Evolutionary conservation across 306 rosid species (phyloP), one percentile per base, ranked within the genome.

Genomic region (Leucaena leucocephala): DNA sequence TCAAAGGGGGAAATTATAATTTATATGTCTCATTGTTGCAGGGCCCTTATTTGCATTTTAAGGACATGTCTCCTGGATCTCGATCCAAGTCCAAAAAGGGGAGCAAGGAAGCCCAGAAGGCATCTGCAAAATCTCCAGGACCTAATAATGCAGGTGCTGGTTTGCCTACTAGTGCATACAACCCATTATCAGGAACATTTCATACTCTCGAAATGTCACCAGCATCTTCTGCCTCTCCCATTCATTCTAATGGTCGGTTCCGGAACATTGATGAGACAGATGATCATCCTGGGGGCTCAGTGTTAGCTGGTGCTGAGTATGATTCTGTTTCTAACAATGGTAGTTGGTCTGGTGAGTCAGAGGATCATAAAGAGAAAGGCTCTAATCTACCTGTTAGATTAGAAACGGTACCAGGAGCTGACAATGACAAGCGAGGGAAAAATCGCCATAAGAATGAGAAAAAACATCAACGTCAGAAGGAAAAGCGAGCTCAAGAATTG

Each of bases 311-410:
- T 75, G 65, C 55, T 61, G 99, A 96, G 90, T 91, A 89, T 86
- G 99, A 96, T 90, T 86, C 98, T 80, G 92, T 93, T 87, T 96
- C 99, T 35, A 96, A 93, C 61, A 96, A 89, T 78, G 99, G 89
- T 81, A 96, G 99, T 88, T 96, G 98, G 92, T 96, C 98, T 59
- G 98, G 99, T 58, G 99, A 96, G 88, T 96, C 99, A 1, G 99
- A 93, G 80, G 98, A 92, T 74, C 98, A 91, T 74, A 96, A 91
- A 86, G 97, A 94, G 15, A 92, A 86, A 86, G 65, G 81, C 54
- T 83, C 88, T 75, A 90, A 81, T 88, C 84, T 81, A 21, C 75
- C 93, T 81, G 74, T 69, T 48, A 80, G 88, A 75, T 83, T 72
- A 49, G 99, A 93, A 81, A 67, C 86, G 10, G 91, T 96, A 55